Evolutionary conservation across 495 filamentous ascomycete genomes (phyloP).

Genomic region (Parmelia sp.): DNA sequence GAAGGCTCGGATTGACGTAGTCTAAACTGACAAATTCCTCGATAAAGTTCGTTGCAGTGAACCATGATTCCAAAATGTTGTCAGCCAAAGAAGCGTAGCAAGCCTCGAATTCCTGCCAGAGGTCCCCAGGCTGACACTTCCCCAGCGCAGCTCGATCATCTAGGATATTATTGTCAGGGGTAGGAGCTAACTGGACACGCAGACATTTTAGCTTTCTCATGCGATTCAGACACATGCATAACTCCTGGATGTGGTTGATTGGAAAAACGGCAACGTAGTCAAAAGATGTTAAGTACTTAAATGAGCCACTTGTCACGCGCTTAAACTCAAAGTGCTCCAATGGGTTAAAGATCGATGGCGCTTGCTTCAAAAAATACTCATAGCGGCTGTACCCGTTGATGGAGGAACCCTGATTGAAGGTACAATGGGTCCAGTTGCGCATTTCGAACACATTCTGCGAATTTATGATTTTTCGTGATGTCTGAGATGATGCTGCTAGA

Average conservation of each 20-base stretch:
- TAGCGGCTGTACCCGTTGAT: conserved; percentile 17
- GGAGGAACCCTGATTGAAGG: conserved; percentile 17
- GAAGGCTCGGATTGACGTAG: background rate
- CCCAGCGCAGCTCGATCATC: background rate
- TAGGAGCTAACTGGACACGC: conserved; percentile 8
- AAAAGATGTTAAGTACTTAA: background rate
- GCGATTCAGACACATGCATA: background rate
- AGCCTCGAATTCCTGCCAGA: conserved; percentile 12
- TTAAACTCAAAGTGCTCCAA: background rate
- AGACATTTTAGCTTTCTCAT: conserved; percentile 2
- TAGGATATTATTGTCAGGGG: background rate
- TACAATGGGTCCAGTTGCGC: conserved; percentile 11
- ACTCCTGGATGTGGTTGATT: background rate
- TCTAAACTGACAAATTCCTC: conserved; percentile 1
- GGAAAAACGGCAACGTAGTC: conserved; percentile 16
- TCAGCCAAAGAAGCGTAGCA: background rate
- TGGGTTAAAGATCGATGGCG: background rate
- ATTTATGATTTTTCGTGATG: background rate
- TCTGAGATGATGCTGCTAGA: background rate
- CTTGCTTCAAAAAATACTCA: conserved; percentile 9
- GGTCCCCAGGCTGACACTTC: conserved; percentile 12
- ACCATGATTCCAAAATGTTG: too few relatives aligned
- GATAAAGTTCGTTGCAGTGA: background rate
- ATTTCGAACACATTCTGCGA: background rate
- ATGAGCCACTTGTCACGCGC: background rate